Base-by-base conservation (phyloP, 169 alveolate species). In the Eimeria acervulina region DNA sequence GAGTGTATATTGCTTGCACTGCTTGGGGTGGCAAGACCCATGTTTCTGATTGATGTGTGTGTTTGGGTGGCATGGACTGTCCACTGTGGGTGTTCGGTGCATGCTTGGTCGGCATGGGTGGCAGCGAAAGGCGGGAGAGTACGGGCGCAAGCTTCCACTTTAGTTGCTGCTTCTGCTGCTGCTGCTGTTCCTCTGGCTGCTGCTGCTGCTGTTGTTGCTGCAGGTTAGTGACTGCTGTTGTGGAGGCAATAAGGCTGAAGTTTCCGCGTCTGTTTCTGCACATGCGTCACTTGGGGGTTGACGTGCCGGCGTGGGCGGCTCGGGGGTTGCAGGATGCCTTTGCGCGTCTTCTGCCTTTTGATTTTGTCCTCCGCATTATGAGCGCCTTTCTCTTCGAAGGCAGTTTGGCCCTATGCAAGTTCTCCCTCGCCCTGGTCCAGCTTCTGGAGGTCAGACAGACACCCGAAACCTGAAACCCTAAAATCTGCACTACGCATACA, bases 221-320 rank as follows among this genome's bases (percentile, higher is more conserved):
- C 95, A 80, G 96, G 91, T 55, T 95, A 42, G 96, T 95, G 81
- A 95, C 76, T 21, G n/a, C 83, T 33, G 85, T 87, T 15, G 85
- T 81, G 91, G 96, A 63, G 72, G 70, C 93, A 55, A 95, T 83
- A n/a, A 61, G 87, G 1, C 26, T 84, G 47, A 92, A 81, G 81
- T 78, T 88, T 23, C 90, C 95, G 52, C 83, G 93, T 1, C 87
- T 95, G 38, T 83, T 72, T 63, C 80, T 52, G 36, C 96, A 95
- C 92, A 83, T 95, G 93, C 91, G 95, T 44, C 72, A 74, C 83
- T 66, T 95, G 88, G 74, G 88, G 76, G 94, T 95, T 51, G 96
- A 95, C 51, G 59, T 95, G 42, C 84, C 96, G 51, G 96, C 96
- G 10, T 95, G 96, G 96, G 78, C 91, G 21, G 96, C 96, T 19